Base-by-base conservation (phyloP, 2,329 filamentous ascomycete species). In the Xylariaceae sp. region DNA sequence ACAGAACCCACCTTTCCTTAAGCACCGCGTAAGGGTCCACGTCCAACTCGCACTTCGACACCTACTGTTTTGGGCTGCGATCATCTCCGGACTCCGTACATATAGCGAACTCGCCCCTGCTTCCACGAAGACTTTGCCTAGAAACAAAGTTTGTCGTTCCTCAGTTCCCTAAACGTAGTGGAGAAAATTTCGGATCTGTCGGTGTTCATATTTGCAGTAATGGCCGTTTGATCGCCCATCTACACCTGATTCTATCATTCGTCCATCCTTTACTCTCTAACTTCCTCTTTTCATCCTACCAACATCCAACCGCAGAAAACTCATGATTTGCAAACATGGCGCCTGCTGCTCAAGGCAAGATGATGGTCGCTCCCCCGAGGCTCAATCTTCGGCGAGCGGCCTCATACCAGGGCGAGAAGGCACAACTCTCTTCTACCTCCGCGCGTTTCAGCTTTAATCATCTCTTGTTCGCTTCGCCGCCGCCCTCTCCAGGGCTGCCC, bases 401-500 rank as follows among this genome's bases (percentile, higher is more conserved):
- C n/a, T 79, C 79, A 3, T 84, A 79, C 61, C 63, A 73, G 46
- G 67, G 72, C 50, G 78, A 82, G 54, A 75, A 65, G 59, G 70
- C 64, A 1, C 75, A 77, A 6, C 58, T 78, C 8, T 83, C 79
- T 20, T 79, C 79, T 40, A 83, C 74, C 21, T 83, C 75, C 25
- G 81, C 80, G 16, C 71, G 79, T 37, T 83, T 83, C 65, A 80
- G 69, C 64, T 82, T 85, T 66, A 83, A 83, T 57, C 80, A 86
- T 52, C 74, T 87, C 32, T 69, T 83, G 55, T 83, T 80, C 64
- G 82, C 79, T 1, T 53, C 51, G 3, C 86, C 85, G 21, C 83
- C 85, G 4, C 77, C 78, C 25, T 92, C 83, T 2, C 86, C 85
- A 2, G 79, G 80, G 52, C 76, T 90, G 40, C 87, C 85, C 11